A percentile compares a stretch with the other conserved stretches of the same genome.
These are phyloP conservation scores for Verruconis gallopava DNA, from an alignment of 2,329 filamentous ascomycete species.

Conservation along the genomic window DNA sequence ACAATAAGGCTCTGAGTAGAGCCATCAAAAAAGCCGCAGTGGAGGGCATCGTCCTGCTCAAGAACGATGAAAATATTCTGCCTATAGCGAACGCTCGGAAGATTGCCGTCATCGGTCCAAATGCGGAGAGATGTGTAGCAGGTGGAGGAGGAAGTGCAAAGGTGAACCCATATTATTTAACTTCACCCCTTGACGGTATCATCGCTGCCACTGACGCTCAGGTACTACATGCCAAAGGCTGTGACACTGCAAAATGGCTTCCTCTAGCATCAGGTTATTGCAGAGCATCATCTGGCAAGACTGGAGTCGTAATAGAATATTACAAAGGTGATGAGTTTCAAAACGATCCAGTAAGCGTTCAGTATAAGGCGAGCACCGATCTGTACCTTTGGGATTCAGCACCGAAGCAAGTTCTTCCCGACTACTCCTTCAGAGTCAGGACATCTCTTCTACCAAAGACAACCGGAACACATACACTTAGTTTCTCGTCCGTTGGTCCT, in stretches of 20 bases:
- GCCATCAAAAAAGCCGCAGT: conserved; percentile 49
- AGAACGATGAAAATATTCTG: conserved; percentile 47
- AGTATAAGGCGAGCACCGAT: conserved; percentile 50
- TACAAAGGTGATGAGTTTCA: conserved; percentile 51
- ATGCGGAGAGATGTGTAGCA: conserved; percentile 54
- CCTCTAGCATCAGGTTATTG: conserved; percentile 49
- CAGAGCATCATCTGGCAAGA: conserved; percentile 41
- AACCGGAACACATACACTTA: conserved; percentile 51
- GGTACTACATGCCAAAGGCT: conserved; percentile 48
- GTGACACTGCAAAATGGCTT: conserved; percentile 53
- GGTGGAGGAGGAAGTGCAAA: conserved; percentile 56
- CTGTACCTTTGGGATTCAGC: conserved; percentile 60
- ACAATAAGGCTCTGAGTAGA: conserved; percentile 39
- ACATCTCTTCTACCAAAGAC: conserved; percentile 45
- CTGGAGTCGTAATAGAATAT: conserved; percentile 52
- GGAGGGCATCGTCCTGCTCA: conserved; percentile 51
- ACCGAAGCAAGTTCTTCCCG: conserved; percentile 46
- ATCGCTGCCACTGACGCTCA: conserved; percentile 40
- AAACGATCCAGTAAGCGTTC: conserved; percentile 42
- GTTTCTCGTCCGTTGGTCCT: conserved; percentile 54
- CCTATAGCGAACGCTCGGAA: conserved; percentile 45
- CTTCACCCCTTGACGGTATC: conserved; percentile 51
- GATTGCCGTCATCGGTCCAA: conserved; percentile 54
- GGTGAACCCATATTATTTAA: conserved; percentile 56
- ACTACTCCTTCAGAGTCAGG: conserved; percentile 52